Percentiles rank a stretch among this genome's conserved stretches.
These are phyloP conservation scores for Phoma sp. DNA, from an alignment of 2,329 filamentous ascomycete genomes.

Conservation along the genomic window DNA sequence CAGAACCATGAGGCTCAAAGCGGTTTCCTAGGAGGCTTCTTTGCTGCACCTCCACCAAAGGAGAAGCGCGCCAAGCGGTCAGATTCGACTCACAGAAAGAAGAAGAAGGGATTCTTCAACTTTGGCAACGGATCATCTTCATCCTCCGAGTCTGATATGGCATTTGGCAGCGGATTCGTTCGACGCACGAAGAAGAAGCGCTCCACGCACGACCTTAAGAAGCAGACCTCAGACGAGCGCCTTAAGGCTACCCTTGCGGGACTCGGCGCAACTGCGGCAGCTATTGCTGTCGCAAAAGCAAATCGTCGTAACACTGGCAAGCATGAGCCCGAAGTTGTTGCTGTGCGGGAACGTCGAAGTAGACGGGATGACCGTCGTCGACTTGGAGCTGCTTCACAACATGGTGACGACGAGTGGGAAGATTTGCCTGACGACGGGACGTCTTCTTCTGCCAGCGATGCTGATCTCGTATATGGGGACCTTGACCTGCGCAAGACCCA, in stretches of 20 bases:
- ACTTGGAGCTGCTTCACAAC: slow-evolving; percentile 27
- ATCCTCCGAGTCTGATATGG: slow-evolving; percentile 54
- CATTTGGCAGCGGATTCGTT: slow-evolving; percentile 51
- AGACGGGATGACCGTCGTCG: slow-evolving; percentile 27
- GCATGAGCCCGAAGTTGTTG: slow-evolving; percentile 41
- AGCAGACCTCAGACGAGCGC: slow-evolving; percentile 53
- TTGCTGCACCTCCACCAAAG: slow-evolving; percentile 60
- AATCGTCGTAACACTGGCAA: slow-evolving; percentile 33
- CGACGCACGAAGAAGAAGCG: slow-evolving; percentile 29
- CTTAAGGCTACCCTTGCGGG: slow-evolving; percentile 55
- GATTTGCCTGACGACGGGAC: slow-evolving; percentile 46
- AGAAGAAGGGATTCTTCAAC: slow-evolving; percentile 55
- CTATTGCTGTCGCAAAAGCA: slow-evolving; percentile 53
- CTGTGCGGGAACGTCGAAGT: slow-evolving; percentile 41
- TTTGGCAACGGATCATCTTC: slow-evolving; percentile 56
- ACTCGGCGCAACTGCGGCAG: slow-evolving; percentile 56
- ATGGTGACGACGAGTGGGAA: slow-evolving; percentile 58
- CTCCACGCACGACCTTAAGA: slow-evolving; percentile 30
- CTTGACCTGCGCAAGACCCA: slow-evolving; percentile 45
- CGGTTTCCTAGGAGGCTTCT: slow-evolving; percentile 58
- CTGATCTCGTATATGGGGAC: slow-evolving; percentile 67
- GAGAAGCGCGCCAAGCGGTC: slow-evolving; percentile 35
- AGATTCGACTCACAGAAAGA: slow-evolving; percentile 41
- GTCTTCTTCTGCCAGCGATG: slow-evolving; percentile 57
- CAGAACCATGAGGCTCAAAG: slow-evolving; percentile 56